Conservation (phyloP, 192 early-diverging fungal species). For the Pilobolus umbonatus region DNA sequence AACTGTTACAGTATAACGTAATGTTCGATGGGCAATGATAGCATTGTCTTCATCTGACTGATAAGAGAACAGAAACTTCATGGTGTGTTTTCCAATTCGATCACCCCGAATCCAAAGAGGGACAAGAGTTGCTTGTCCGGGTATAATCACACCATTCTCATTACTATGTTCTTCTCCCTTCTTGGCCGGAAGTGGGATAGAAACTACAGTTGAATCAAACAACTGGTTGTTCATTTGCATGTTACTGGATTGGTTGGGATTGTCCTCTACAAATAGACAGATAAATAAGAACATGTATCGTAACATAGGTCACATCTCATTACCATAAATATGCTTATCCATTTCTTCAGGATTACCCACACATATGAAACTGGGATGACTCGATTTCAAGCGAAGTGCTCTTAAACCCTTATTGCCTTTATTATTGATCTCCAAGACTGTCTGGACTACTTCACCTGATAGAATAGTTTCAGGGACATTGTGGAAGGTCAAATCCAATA, state of each 20-base stretch:
- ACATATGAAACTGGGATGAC: constrained; percentile 84
- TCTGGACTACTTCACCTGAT: constrained; percentile 74
- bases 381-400: constrained; percentile 68
- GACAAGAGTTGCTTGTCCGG: constrained; percentile 66
- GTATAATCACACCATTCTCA: constrained; percentile 39
- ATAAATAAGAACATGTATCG: neutral
- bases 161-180: constrained; percentile 16
- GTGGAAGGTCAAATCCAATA: constrained; percentile 74
- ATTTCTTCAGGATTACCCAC: constrained; percentile 49
- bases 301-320: neutral
- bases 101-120: constrained; percentile 91
- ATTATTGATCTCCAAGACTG: constrained; percentile 78
- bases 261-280: neutral
- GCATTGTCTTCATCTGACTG: constrained; percentile 67
- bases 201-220: constrained; percentile 47
- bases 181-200: constrained; percentile 42
- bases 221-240: constrained; percentile 47
- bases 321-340: constrained; percentile 40
- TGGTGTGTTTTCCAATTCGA: constrained; percentile 79
- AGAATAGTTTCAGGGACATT: constrained; percentile 73
- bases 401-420: constrained; percentile 70
- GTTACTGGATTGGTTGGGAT: constrained; percentile 24
- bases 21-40: constrained; percentile 58
- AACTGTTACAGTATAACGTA: constrained; percentile 52
- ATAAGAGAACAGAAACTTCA: constrained; percentile 78